Evolutionary conservation across 345 rosid species (phyloP).

Genomic region (Capsella bursapastoris): DNA sequence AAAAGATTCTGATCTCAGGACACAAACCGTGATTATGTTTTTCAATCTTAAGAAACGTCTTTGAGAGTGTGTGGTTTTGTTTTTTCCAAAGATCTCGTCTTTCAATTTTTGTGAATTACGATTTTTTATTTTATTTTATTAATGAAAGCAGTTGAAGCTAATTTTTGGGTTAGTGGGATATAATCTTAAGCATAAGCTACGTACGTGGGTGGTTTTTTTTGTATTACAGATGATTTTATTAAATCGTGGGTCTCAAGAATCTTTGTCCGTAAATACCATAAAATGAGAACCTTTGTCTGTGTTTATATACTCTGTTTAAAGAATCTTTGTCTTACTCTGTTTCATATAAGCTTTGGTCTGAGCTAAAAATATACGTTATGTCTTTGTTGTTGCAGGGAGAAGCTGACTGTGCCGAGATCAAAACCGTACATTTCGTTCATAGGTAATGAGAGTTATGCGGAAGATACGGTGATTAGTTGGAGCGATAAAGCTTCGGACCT

Average conservation of each 20-base stretch:
- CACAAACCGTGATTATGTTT: conserved; percentile 14
- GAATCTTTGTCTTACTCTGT: conserved; percentile 13
- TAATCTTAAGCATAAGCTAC: conserved; percentile 36
- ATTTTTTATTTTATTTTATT: not conserved
- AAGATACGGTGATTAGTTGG: conserved; percentile 71
- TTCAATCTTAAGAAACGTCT: conserved; percentile 1
- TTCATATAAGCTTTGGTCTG: not conserved
- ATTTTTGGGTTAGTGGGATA: conserved; percentile 51
- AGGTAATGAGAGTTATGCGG: conserved; percentile 53
- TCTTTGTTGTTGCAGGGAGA: conserved; percentile 60
- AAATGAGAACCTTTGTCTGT: conserved; percentile 2
- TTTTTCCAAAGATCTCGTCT: conserved; percentile 15
- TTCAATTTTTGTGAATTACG: not conserved
- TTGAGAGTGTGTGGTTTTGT: not conserved
- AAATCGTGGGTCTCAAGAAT: conserved; percentile 8
- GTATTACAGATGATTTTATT: conserved; percentile 3
- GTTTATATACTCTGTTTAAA: conserved; percentile 10
- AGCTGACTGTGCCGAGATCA: conserved; percentile 62
- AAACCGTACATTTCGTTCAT: conserved; percentile 82
- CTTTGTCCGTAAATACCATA: conserved; percentile 6
- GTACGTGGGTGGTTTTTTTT: conserved; percentile 45
- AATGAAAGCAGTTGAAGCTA: conserved; percentile 43
- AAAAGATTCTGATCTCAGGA: not conserved
- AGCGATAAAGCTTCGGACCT: conserved; percentile 75
- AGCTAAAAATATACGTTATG: not conserved